Conservation (phyloP, 2,329 filamentous ascomycete species). For the Xylaria digitata region DNA sequence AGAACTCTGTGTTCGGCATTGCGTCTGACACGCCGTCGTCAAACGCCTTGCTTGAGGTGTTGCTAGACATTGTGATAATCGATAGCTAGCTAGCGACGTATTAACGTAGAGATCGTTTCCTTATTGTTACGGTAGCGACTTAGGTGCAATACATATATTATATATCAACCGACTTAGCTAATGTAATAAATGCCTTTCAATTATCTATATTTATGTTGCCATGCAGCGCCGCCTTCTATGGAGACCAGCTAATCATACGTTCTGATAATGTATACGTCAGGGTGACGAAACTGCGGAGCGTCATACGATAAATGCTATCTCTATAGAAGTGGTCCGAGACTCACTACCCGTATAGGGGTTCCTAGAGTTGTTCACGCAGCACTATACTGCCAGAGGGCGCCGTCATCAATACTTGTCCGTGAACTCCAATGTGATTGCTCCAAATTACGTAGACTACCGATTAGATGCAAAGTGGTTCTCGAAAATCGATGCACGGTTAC, state of each 20-base stretch:
- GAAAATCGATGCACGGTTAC: not conserved
- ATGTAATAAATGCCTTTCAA: not conserved
- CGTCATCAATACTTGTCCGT: not conserved
- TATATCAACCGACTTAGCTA: not conserved
- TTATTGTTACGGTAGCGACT: not conserved
- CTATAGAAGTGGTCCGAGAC: not conserved
- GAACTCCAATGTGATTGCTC: not conserved
- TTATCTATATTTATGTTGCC: not conserved
- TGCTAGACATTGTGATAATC: constrained; percentile 11
- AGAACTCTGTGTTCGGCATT: constrained; percentile 31
- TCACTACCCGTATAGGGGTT: not conserved
- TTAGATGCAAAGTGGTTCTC: not conserved
- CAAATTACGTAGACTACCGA: not conserved
- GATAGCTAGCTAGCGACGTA: not conserved
- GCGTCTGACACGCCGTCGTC: constrained; percentile 23
- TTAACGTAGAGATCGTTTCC: not conserved
- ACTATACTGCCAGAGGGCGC: not conserved
- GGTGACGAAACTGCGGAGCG: constrained; percentile 1
- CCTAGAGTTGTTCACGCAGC: not conserved
- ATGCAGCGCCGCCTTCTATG: not conserved
- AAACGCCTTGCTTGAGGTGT: constrained; percentile 20
- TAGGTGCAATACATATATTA: too few relatives aligned
- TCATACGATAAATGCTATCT: not conserved
- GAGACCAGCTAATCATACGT: not conserved
- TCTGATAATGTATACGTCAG: constrained; percentile 17